phyloP scores from a whole-genome alignment of 225 moss, liverwort and hornwort genomes.

The Antitrichia curtipendula region DNA sequence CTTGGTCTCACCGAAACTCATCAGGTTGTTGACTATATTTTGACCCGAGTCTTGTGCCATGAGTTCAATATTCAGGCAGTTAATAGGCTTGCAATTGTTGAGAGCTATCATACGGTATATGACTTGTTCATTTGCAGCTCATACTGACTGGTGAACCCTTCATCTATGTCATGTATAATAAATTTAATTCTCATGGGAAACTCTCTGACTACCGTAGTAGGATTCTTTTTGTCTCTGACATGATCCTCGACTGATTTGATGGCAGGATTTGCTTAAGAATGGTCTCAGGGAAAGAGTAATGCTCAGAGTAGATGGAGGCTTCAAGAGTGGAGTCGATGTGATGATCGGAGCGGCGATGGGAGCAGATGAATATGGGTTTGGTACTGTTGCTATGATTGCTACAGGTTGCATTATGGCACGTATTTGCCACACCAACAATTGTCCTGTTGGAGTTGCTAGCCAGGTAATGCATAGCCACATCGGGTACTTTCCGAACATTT shows the following conservation, averaged over 20 bases:
- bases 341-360: slow-evolving; percentile 82
- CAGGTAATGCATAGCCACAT: slow-evolving; percentile 31
- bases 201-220: background rate
- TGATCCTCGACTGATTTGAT: background rate
- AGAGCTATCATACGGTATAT: background rate
- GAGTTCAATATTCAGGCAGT: background rate
- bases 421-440: slow-evolving; percentile 92
- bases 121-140: background rate
- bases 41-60: background rate
- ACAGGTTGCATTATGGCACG: slow-evolving; percentile 95
- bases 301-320: slow-evolving; percentile 82
- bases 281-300: slow-evolving; percentile 72
- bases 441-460: slow-evolving; percentile 88
- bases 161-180: background rate
- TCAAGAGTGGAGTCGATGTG: slow-evolving; percentile 92
- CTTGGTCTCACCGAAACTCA: slow-evolving; percentile 79
- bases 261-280: slow-evolving; percentile 65
- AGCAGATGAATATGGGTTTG: slow-evolving; percentile 89
- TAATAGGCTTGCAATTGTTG: background rate
- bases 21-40: slow-evolving; percentile 31
- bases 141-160: background rate
- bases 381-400: slow-evolving; percentile 88
- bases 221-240: background rate
- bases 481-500: background rate
- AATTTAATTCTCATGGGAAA: background rate